Percentiles rank a stretch among this genome's conserved stretches.
phyloP scores from a whole-genome alignment of 2,329 filamentous ascomycete species.

The Akanthomyces lecanii region DNA sequence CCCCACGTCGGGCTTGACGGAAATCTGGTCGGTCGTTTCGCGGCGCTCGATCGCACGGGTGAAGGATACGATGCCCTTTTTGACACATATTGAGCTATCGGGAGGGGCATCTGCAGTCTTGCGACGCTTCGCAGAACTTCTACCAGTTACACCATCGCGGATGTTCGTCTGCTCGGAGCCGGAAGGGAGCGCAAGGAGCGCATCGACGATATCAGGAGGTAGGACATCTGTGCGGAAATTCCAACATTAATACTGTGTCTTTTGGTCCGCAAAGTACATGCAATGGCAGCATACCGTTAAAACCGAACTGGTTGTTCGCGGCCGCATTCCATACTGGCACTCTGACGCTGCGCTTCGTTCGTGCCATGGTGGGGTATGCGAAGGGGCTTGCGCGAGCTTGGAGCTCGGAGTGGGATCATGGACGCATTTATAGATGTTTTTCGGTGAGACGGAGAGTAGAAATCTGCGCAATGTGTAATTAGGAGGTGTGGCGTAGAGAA shows the following conservation, averaged over 20 bases:
- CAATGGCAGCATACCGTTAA: slow-evolving; percentile 3
- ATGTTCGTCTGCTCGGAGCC: slow-evolving; percentile 15
- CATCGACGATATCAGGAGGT: slow-evolving; percentile 23
- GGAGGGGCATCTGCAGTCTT: slow-evolving; percentile 22
- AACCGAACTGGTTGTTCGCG: slow-evolving; percentile 1
- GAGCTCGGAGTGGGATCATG: neutral
- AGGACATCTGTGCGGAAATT: slow-evolving; percentile 21
- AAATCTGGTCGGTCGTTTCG: slow-evolving; percentile 12
- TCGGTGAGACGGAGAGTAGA: neutral
- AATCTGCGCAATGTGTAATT: neutral
- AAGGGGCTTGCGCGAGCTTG: neutral
- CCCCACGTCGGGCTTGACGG: slow-evolving; percentile 22
- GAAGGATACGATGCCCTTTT: slow-evolving; percentile 25
- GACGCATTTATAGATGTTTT: slow-evolving; percentile 4
- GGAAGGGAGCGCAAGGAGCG: slow-evolving; percentile 23
- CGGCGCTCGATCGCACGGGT: slow-evolving; percentile 24
- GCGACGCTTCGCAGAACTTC: slow-evolving; percentile 29
- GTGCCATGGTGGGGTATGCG: neutral
- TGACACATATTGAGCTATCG: slow-evolving; percentile 25
- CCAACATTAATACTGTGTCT: neutral
- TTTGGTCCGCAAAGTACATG: neutral
- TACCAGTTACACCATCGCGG: slow-evolving; percentile 1
- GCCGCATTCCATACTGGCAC: neutral
- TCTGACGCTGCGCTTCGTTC: neutral
- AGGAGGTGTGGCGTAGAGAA: neutral